Evolutionary conservation across 2,329 filamentous ascomycete species (phyloP).

Genomic region (Cryphonectria nitschkei): DNA sequence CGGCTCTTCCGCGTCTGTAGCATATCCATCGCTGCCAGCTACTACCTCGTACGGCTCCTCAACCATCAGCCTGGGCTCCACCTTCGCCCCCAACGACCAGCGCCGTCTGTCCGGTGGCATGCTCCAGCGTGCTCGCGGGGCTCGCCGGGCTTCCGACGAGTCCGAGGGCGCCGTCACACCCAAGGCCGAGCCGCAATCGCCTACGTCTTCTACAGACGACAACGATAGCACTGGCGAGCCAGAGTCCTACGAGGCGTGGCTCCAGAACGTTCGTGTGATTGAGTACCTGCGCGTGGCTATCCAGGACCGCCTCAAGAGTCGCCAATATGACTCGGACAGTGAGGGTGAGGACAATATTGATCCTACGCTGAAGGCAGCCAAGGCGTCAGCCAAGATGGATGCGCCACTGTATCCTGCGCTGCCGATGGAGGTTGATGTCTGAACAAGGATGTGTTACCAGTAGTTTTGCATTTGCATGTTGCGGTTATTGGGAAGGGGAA

Average conservation of each 20-base stretch:
- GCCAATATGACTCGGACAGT: constrained; percentile 52
- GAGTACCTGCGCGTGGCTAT: constrained; percentile 65
- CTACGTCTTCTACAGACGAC: constrained; percentile 58
- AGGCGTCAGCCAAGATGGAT: constrained; percentile 37
- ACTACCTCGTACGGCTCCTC: constrained; percentile 72
- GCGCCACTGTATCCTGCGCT: constrained; percentile 43
- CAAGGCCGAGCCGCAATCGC: constrained; percentile 48
- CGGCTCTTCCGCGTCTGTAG: constrained; percentile 61
- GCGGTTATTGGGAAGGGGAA: background rate
- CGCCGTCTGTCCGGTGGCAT: constrained; percentile 69
- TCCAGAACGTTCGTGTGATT: constrained; percentile 68
- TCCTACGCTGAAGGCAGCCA: constrained; percentile 35
- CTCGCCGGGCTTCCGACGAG: constrained; percentile 45
- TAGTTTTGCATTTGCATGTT: background rate
- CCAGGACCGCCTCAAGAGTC: constrained; percentile 57
- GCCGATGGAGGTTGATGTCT: constrained; percentile 31
- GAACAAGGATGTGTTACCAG: background rate
- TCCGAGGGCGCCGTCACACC: constrained; percentile 48
- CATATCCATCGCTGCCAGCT: constrained; percentile 76
- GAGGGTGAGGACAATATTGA: constrained; percentile 38
- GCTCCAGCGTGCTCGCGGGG: constrained; percentile 61
- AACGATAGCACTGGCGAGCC: constrained; percentile 61
- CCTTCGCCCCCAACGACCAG: constrained; percentile 61
- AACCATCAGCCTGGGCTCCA: constrained; percentile 71
- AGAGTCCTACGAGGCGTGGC: constrained; percentile 66